Evolutionary conservation across 2,329 filamentous ascomycete genomes (phyloP), one percentile per base, ranked within the genome.

Genomic region (Trichoderma guizhouense): DNA sequence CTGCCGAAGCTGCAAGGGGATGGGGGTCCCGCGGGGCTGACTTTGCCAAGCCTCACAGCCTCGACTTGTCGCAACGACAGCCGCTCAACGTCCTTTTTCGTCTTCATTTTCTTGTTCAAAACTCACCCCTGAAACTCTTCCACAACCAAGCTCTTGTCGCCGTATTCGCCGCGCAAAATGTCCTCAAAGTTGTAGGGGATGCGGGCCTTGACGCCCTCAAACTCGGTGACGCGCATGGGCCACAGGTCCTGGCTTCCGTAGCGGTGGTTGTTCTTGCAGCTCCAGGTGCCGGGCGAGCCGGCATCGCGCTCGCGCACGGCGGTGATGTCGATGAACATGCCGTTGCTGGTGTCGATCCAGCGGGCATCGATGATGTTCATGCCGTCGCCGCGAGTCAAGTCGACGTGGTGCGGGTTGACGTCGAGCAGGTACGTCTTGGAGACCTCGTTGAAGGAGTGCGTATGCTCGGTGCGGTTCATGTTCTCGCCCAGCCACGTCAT

Each of bases 301-400:
- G 84, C 83, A 36, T 93, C 85, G 24, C 91, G 88, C 82, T 94
- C 91, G 65, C 88, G 88, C 43, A 96, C 82, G 14, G 89, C 93
- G 1, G 93, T 96, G 77, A 97, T 94, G 80, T 96, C 93, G 79
- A 96, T 90, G 80, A 92, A 97, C 77, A 95, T 86, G 62, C 93
- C 93, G 76, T 91, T 96, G 70, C 83, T 81, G 72, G 86, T 86
- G 80, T 96, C 93, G 78, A 96, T 93, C 92, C 92, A 97, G 60
- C 93, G 87, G 28, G 91, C 93, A 81, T 96, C 93, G 76, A 96
- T 96, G 71, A 96, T 87, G 79, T 97, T 97, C 78, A 86, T 83
- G 21, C 92, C 92, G 76, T 92, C 86, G 57, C 90, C 90, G 26
- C 88, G 85, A 30, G 85, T 84, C 2, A 91, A 83, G 69, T 91